These are phyloP conservation scores for Zygnema circumcarinatum DNA, from an alignment of 139 green algal species.

Conservation along the genomic window DNA sequence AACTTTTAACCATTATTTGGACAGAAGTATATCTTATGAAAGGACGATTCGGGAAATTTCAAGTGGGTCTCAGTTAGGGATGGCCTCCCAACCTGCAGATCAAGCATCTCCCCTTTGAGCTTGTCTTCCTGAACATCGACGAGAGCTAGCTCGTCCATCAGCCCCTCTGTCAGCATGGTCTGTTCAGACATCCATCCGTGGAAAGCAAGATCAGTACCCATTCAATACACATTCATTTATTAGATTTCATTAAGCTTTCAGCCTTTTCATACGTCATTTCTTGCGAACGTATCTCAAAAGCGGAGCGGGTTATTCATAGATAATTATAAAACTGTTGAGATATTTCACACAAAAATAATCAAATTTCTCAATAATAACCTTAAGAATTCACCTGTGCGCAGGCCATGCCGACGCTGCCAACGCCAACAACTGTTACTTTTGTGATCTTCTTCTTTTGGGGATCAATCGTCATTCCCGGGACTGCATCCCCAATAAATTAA, in stretches of 20 bases:
- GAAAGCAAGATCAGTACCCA: neutral
- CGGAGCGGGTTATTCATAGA: neutral
- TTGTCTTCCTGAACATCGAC: slow-evolving; percentile 48
- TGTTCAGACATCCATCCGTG: too few species aligned
- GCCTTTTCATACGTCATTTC: neutral
- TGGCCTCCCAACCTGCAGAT: slow-evolving; percentile 24
- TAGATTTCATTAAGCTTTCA: neutral
- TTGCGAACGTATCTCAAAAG: neutral
- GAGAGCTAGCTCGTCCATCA: slow-evolving; percentile 42
- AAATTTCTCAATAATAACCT: slow-evolving; percentile 7
- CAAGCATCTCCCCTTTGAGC: slow-evolving; percentile 45
- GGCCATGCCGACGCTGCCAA: slow-evolving; percentile 50
- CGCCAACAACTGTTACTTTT: slow-evolving; percentile 42
- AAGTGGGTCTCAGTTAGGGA: too few species aligned
- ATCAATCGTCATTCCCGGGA: too few species aligned
- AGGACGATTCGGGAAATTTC: too few species aligned
- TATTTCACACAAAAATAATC: too few species aligned
- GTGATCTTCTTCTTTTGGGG: neutral
- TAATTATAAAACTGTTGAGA: too few species aligned
- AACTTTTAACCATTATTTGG: too few species aligned
- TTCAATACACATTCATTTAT: neutral
- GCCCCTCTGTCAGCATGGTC: slow-evolving; percentile 42
- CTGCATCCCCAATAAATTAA: too few species aligned
- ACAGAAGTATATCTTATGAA: too few species aligned
- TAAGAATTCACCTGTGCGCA: slow-evolving; percentile 30